A percentile compares a stretch with the other conserved stretches of the same genome.
Conservation (phyloP, 768 basidiomycete genomes). For the Collybia sp. region DNA sequence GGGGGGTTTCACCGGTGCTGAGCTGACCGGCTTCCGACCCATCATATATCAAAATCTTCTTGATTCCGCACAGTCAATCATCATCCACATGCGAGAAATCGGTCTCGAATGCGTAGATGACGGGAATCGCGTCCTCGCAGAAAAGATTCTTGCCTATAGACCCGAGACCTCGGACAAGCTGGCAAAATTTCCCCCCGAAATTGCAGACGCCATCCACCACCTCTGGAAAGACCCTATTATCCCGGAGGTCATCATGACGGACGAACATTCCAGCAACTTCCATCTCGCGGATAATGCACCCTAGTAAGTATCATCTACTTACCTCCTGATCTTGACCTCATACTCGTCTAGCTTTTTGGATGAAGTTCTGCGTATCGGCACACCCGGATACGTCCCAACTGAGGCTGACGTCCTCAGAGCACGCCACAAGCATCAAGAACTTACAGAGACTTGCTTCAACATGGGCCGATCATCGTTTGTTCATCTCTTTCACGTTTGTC, state of each 20-base stretch:
- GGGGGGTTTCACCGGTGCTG: background rate
- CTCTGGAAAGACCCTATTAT: conserved; percentile 69
- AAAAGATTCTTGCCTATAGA: conserved; percentile 55
- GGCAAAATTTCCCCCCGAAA: conserved; percentile 40
- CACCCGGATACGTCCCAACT: conserved; percentile 72
- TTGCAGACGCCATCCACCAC: conserved; percentile 62
- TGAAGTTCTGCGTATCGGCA: conserved; percentile 74
- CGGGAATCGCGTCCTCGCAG: conserved; percentile 52
- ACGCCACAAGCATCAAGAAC: conserved; percentile 84
- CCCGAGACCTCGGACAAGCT: conserved; percentile 25
- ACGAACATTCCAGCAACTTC: conserved; percentile 66
- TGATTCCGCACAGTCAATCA: conserved; percentile 63
- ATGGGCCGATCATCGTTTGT: conserved; percentile 61
- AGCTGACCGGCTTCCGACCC: background rate
- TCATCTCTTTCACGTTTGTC: background rate
- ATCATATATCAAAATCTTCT: background rate
- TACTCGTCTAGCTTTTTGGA: conserved; percentile 66
- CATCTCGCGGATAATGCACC: conserved; percentile 94
- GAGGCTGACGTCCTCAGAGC: conserved; percentile 83
- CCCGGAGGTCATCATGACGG: conserved; percentile 42
- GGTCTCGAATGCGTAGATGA: conserved; percentile 71
- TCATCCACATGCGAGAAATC: conserved; percentile 83
- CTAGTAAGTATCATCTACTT: conserved; percentile 53
- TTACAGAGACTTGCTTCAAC: conserved; percentile 78
- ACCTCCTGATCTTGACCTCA: background rate